These are phyloP conservation scores for Penicillium bovifimosum DNA, from an alignment of 495 filamentous ascomycete species.

Conservation along the genomic window DNA sequence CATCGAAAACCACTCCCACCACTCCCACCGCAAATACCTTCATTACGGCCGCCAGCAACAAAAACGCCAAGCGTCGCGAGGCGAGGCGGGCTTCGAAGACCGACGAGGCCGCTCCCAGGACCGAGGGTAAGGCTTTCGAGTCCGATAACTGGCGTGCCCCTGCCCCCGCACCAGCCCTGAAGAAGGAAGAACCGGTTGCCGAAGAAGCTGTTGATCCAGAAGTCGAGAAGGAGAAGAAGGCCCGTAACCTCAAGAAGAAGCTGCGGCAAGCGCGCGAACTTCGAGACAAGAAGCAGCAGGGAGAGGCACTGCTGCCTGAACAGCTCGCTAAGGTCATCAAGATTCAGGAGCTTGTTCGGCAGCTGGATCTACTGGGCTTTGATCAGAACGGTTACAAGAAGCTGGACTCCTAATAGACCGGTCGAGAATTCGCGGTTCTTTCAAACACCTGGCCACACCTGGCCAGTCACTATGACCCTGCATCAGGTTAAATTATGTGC, in stretches of 20 bases:
- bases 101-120: slow-evolving; percentile 31
- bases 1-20: background rate
- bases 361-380: slow-evolving; percentile 82
- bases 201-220: slow-evolving; percentile 52
- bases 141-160: slow-evolving; percentile 27
- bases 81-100: slow-evolving; percentile 80
- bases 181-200: slow-evolving; percentile 30
- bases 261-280: slow-evolving; percentile 87
- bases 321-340: slow-evolving; percentile 97
- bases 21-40: too few relatives aligned
- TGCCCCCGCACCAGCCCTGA: slow-evolving; percentile 11
- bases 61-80: slow-evolving; percentile 91
- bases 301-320: slow-evolving; percentile 77
- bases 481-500: too few relatives aligned
- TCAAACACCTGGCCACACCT: too few relatives aligned
- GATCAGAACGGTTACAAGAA: slow-evolving; percentile 59
- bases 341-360: slow-evolving; percentile 86
- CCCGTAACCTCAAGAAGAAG: slow-evolving; percentile 91
- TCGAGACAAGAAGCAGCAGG: slow-evolving; percentile 83
- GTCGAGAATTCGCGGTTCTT: too few relatives aligned
- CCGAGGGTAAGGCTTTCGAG: slow-evolving; percentile 35
- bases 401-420: background rate
- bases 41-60: slow-evolving; percentile 56
- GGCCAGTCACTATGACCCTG: too few relatives aligned
- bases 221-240: slow-evolving; percentile 86